Conservation (phyloP, 2,329 filamentous ascomycete genomes). For the Pseudogymnoascus sp. region DNA sequence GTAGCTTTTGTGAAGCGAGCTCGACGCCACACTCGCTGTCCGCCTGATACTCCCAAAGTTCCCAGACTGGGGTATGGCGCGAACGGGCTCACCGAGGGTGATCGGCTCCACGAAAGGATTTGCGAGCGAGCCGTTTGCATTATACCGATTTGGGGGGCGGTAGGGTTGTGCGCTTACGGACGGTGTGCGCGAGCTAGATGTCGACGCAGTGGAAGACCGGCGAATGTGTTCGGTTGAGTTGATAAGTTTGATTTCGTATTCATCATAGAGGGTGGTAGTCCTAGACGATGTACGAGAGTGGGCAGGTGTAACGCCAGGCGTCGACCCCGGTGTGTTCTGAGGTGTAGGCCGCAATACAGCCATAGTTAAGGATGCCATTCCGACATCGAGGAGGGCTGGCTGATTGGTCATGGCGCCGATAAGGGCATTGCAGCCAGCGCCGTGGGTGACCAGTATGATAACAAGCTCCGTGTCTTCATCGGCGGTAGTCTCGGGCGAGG, state of each 20-base stretch:
- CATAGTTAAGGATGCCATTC: slow-evolving; percentile 85
- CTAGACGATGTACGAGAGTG: slow-evolving; percentile 31
- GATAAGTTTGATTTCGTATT: slow-evolving; percentile 67
- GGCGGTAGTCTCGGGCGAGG: slow-evolving; percentile 38
- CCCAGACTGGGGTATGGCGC: neutral
- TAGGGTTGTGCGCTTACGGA: neutral
- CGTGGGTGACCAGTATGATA: slow-evolving; percentile 83
- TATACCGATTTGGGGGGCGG: slow-evolving; percentile 2
- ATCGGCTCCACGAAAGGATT: slow-evolving; percentile 4
- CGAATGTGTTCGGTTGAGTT: slow-evolving; percentile 68
- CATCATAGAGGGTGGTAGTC: slow-evolving; percentile 42
- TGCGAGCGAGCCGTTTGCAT: neutral
- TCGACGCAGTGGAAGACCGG: slow-evolving; percentile 30
- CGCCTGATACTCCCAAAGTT: slow-evolving; percentile 27
- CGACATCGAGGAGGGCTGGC: slow-evolving; percentile 82
- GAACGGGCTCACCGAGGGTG: neutral
- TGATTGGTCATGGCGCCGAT: slow-evolving; percentile 88
- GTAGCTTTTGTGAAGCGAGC: slow-evolving; percentile 17
- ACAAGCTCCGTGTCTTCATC: slow-evolving; percentile 66
- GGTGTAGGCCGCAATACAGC: slow-evolving; percentile 51
- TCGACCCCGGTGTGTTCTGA: slow-evolving; percentile 15
- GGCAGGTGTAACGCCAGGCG: slow-evolving; percentile 24
- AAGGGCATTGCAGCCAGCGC: slow-evolving; percentile 90
- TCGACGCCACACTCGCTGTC: slow-evolving; percentile 21
- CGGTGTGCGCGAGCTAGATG: slow-evolving; percentile 29